Base-by-base conservation (phyloP, 2,329 filamentous ascomycete species). In the Fusarium sp. region DNA sequence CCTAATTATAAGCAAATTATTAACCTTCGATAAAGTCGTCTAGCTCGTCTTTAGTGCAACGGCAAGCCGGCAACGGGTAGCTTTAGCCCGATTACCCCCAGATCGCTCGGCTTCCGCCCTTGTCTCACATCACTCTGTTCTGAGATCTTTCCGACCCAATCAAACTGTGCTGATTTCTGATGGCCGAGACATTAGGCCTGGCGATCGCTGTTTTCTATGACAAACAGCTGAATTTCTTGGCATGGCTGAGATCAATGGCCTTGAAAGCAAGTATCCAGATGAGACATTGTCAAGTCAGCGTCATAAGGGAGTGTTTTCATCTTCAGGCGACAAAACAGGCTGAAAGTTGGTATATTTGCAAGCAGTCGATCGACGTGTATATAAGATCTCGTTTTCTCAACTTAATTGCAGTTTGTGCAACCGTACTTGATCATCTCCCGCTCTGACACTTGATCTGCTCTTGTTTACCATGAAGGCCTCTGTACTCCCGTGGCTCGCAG, bases 11-110 rank as follows among this genome's bases (percentile, higher is more conserved):
- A 61, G 31, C 17, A 38, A 21, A 15, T 21, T 1, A 22, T 53
- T 43, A 47, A 7, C 19, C 26, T 61, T 51, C 57, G n/a, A 59
- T 51, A 59, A 33, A 51, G 7, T 44, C 24, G n/a, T 24, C 17
- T 45, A 26, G 39, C 14, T 7, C 31, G 14, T 1, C 11, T 5
- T 17, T 34, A 51, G 44, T 26, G 13, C 21, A 52, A 24, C 26
- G 38, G 45, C 14, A 45, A 28, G 15, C 10, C 34, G n/a, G 46
- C 17, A n/a, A 36, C 28, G 5, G 13, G 3, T 10, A 31, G 28
- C 3, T 13, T 31, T 31, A 31, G 5, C 28, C 13, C 10, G 13
- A 31, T 9, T 5, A 9, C 13, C 5, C 28, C 3, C 28, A 13
- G 9, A 31, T 31, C 28, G 28, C 28, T 10, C 28, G 10, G 11